Conservation (phyloP, 2,329 filamentous ascomycete species). For the Fusarium miscanthi region DNA sequence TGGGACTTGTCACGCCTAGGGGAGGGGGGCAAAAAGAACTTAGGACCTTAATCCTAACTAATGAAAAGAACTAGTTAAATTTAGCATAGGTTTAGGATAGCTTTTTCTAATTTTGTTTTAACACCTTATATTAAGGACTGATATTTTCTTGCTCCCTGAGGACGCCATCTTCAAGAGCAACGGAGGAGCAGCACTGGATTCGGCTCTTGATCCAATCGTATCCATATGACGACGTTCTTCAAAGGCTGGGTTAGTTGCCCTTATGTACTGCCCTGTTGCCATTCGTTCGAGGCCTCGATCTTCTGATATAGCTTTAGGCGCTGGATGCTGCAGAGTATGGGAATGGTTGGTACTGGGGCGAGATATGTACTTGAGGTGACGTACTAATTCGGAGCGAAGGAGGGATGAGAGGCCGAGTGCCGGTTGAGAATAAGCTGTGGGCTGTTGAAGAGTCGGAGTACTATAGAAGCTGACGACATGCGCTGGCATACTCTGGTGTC, state of each 20-base stretch:
- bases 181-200: background rate
- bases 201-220: background rate
- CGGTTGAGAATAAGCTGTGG: accelerated
- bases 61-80: too few species aligned
- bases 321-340: background rate
- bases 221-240: background rate
- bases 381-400: background rate
- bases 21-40: too few species aligned
- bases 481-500: background rate
- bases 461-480: background rate
- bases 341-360: background rate
- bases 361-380: background rate
- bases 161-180: background rate
- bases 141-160: too few species aligned
- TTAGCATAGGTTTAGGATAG: too few species aligned
- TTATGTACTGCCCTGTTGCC: background rate
- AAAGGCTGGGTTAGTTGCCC: background rate
- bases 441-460: too few species aligned
- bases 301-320: background rate
- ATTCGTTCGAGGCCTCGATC: background rate
- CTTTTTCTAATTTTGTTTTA: too few species aligned
- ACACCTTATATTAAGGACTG: too few species aligned
- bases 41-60: too few species aligned
- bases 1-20: too few species aligned
- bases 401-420: background rate